Evolutionary conservation across 768 basidiomycete genomes (phyloP).

Genomic region (Rhizopogon sp.): DNA sequence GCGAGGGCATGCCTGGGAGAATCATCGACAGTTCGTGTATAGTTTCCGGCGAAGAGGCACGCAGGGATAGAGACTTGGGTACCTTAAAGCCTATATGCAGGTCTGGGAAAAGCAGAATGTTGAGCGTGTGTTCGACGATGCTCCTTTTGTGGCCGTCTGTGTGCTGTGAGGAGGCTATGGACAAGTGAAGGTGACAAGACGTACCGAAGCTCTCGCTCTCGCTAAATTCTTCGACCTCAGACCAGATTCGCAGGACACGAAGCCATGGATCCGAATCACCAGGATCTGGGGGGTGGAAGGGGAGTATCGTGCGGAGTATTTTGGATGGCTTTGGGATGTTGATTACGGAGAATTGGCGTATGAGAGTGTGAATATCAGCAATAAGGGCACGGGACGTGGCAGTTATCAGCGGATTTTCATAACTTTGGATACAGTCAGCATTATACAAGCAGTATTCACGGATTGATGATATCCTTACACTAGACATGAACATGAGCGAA

Average conservation of each 20-base stretch:
- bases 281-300: constrained; percentile 22
- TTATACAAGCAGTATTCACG: constrained; percentile 1
- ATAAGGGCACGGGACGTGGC: constrained; percentile 71
- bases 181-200: constrained; percentile 16
- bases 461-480: not conserved
- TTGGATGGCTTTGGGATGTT: constrained; percentile 68
- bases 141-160: constrained; percentile 69
- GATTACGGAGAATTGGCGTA: constrained; percentile 52
- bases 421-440: constrained; percentile 35
- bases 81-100: constrained; percentile 46
- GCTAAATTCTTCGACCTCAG: constrained; percentile 67
- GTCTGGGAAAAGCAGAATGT: constrained; percentile 71
- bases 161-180: not conserved
- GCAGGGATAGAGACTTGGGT: constrained; percentile 34
- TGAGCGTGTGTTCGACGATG: constrained; percentile 76
- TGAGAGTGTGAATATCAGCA: constrained; percentile 62
- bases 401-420: constrained; percentile 76
- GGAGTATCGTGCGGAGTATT: constrained; percentile 52
- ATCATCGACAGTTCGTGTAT: constrained; percentile 22
- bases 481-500: constrained; percentile 2
- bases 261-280: constrained; percentile 43
- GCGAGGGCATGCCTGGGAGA: constrained; percentile 36
- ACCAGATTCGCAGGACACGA: constrained; percentile 65
- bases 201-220: constrained; percentile 79
- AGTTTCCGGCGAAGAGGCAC: constrained; percentile 20